A percentile compares a stretch with the other conserved stretches of the same genome.
phyloP scores from a whole-genome alignment of 441 rosid species.

The Brassica balearica region DNA sequence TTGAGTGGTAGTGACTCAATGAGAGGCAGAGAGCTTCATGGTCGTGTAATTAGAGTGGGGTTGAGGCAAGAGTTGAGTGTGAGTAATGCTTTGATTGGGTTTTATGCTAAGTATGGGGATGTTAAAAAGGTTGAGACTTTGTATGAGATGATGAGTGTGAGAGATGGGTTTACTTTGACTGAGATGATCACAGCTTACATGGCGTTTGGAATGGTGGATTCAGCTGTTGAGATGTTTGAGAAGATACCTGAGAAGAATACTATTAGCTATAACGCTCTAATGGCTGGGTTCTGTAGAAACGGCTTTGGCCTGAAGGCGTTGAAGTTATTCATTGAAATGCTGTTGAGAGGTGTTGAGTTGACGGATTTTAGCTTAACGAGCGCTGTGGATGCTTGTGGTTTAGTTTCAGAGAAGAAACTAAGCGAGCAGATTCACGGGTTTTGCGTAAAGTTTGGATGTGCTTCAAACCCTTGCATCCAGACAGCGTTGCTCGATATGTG shows the following conservation, averaged over 20 bases:
- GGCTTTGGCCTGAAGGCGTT: slow-evolving; percentile 59
- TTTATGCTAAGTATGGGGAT: slow-evolving; percentile 60
- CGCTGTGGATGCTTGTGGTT: slow-evolving; percentile 67
- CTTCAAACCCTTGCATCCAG: slow-evolving; percentile 61
- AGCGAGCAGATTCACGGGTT: slow-evolving; percentile 84
- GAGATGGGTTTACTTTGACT: slow-evolving; percentile 71
- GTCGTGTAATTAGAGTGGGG: slow-evolving; percentile 61
- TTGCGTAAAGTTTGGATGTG: slow-evolving; percentile 63
- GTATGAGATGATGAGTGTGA: slow-evolving; percentile 57
- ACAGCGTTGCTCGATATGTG: slow-evolving; percentile 82
- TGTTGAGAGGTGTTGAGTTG: slow-evolving; percentile 58
- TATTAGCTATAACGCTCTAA: slow-evolving; percentile 64
- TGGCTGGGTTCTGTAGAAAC: slow-evolving; percentile 72
- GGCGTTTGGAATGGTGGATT: slow-evolving; percentile 68
- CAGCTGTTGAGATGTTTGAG: slow-evolving; percentile 62
- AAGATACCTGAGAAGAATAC: slow-evolving; percentile 67
- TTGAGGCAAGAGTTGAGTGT: slow-evolving; percentile 63
- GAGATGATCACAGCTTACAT: slow-evolving; percentile 68
- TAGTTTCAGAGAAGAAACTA: slow-evolving; percentile 47
- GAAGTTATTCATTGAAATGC: slow-evolving; percentile 58
- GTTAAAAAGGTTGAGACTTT: slow-evolving; percentile 51
- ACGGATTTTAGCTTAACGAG: slow-evolving; percentile 73
- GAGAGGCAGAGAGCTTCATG: slow-evolving; percentile 75
- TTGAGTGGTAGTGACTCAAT: slow-evolving; percentile 53
- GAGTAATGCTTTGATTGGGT: slow-evolving; percentile 66